Evolutionary conservation across 2,329 filamentous ascomycete species (phyloP).

Genomic region (Magnaporthales sp.): DNA sequence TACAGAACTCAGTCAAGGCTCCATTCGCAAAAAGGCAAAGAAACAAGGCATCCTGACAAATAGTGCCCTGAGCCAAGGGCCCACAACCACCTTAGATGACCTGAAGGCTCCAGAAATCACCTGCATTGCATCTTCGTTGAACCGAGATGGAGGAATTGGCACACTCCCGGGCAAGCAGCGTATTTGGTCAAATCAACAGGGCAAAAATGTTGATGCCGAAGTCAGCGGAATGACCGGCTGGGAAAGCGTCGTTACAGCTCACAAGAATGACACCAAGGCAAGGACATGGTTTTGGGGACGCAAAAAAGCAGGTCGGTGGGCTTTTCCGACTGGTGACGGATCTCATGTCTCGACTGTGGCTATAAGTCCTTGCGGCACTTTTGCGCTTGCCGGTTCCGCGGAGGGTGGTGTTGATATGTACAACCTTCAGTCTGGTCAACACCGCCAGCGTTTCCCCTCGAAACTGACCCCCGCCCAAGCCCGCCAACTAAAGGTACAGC

Average conservation of each 20-base stretch:
- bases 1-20: slow-evolving; percentile 85
- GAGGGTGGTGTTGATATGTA: slow-evolving; percentile 86
- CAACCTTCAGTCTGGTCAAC: slow-evolving; percentile 88
- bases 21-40: slow-evolving; percentile 79
- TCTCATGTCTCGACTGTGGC: slow-evolving; percentile 79
- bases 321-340: slow-evolving; percentile 76
- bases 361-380: slow-evolving; percentile 87
- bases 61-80: slow-evolving; percentile 46
- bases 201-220: slow-evolving; percentile 46
- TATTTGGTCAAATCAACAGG: slow-evolving; percentile 49
- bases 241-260: slow-evolving; percentile 94
- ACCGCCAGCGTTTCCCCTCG: slow-evolving; percentile 81
- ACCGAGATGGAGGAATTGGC: slow-evolving; percentile 90
- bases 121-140: slow-evolving; percentile 82
- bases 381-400: slow-evolving; percentile 80
- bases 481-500: slow-evolving; percentile 61
- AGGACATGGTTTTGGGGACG: slow-evolving; percentile 98
- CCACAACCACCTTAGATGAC: slow-evolving; percentile 57
- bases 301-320: slow-evolving; percentile 88
- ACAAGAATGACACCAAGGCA: slow-evolving; percentile 74
- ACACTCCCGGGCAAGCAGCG: slow-evolving; percentile 67
- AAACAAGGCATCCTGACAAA: slow-evolving; percentile 67
- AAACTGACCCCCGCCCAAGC: slow-evolving; percentile 70
- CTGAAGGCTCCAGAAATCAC: slow-evolving; percentile 90
- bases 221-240: slow-evolving; percentile 76